Conservation (phyloP, 805 yeast species). For the Cyberlindnera nakhonratchasimensis region DNA sequence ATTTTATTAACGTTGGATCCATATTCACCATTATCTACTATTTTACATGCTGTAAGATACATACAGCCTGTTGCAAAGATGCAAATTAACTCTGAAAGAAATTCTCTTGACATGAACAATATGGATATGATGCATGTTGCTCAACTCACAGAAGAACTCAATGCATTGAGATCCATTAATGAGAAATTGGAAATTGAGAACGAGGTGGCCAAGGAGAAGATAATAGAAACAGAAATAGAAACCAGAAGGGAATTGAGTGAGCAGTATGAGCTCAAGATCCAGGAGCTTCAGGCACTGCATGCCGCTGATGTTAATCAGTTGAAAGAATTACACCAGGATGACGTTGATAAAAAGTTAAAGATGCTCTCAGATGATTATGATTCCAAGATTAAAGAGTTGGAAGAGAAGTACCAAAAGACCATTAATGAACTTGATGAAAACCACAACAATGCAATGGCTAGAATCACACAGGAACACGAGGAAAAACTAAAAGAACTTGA, state of each 20-base stretch:
- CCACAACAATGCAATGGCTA: not conserved
- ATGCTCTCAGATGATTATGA: slow-evolving; percentile 34
- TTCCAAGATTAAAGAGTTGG: slow-evolving; percentile 27
- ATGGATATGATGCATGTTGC: slow-evolving; percentile 8
- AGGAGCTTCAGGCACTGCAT: slow-evolving; percentile 36
- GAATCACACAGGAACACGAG: not conserved
- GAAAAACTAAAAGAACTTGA: not conserved
- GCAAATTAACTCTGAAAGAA: slow-evolving; percentile 21
- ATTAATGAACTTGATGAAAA: slow-evolving; percentile 1
- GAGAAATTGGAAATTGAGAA: slow-evolving; percentile 23
- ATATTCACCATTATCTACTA: slow-evolving; percentile 20
- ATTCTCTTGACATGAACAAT: slow-evolving; percentile 16
- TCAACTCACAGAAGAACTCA: slow-evolving; percentile 20
- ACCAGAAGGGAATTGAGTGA: slow-evolving; percentile 30
- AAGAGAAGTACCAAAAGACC: slow-evolving; percentile 5
- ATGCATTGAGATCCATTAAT: slow-evolving; percentile 16
- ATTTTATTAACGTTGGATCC: slow-evolving; percentile 29
- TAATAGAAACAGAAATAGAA: slow-evolving; percentile 26
- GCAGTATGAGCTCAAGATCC: slow-evolving; percentile 34
- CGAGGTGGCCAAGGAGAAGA: slow-evolving; percentile 21
- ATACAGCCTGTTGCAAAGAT: slow-evolving; percentile 29
- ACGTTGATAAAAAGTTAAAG: slow-evolving; percentile 31
- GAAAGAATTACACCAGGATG: slow-evolving; percentile 26
- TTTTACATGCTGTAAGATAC: slow-evolving; percentile 27
- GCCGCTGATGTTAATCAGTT: slow-evolving; percentile 32